Percentiles rank a stretch among this genome's conserved stretches.
These are phyloP conservation scores for Tylopilus balloui DNA, from an alignment of 768 basidiomycete species.

Conservation along the genomic window DNA sequence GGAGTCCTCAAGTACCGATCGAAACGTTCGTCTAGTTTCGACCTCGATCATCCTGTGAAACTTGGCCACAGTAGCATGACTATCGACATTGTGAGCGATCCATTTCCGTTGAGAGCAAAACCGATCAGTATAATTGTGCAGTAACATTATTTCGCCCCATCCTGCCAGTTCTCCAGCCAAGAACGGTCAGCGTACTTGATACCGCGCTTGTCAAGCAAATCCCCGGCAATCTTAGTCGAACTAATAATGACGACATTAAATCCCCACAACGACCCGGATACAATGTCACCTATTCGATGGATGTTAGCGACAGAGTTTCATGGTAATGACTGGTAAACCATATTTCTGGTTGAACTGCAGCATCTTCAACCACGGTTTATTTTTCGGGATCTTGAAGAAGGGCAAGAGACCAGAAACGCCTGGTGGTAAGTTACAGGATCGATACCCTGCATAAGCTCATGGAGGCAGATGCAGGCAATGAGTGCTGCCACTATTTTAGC, in stretches of 20 bases:
- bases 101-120: conserved; percentile 18
- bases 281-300: conserved; percentile 9
- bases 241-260: conserved; percentile 42
- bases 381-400: conserved; percentile 9
- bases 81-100: conserved; percentile 10
- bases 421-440: conserved; percentile 11
- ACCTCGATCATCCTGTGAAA: conserved; percentile 16
- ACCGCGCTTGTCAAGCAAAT: conserved; percentile 45
- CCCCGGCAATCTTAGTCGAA: conserved; percentile 37
- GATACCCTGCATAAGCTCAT: conserved; percentile 1
- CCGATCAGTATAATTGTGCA: conserved; percentile 12
- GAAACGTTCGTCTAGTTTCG: conserved; percentile 13
- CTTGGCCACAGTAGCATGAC: conserved; percentile 8
- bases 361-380: conserved; percentile 12
- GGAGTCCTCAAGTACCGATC: conserved; percentile 8
- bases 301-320: background rate
- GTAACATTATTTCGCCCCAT: conserved; percentile 20
- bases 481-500: background rate
- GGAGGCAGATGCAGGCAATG: background rate
- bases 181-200: conserved; percentile 37
- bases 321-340: background rate
- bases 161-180: conserved; percentile 19
- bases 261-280: conserved; percentile 8
- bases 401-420: conserved; percentile 11
- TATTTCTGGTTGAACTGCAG: conserved; percentile 9